These are phyloP conservation scores for Xylaria sp. DNA, from an alignment of 2,329 filamentous ascomycete genomes.

Conservation along the genomic window DNA sequence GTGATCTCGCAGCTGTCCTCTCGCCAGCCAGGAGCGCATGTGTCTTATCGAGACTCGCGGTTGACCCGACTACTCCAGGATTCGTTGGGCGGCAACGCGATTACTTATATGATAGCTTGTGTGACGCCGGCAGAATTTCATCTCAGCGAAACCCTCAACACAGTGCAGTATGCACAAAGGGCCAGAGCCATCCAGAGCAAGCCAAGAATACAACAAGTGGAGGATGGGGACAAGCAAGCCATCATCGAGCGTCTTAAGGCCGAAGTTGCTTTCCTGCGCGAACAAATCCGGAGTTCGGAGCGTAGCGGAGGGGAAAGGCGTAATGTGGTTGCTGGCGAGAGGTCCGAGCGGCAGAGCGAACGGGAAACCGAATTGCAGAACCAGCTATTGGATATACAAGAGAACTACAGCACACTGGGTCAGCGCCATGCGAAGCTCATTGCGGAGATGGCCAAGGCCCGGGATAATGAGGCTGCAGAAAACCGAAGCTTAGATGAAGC, in stretches of 20 bases:
- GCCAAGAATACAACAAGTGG: slow-evolving; percentile 91
- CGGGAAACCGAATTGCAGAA: slow-evolving; percentile 92
- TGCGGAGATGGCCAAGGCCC: slow-evolving; percentile 87
- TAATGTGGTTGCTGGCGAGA: slow-evolving; percentile 69
- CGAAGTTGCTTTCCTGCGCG: slow-evolving; percentile 90
- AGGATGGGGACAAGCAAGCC: slow-evolving; percentile 93
- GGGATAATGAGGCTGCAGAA: slow-evolving; percentile 73
- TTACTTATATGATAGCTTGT: slow-evolving; percentile 99
- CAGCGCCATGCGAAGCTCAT: slow-evolving; percentile 96
- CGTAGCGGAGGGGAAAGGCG: slow-evolving; percentile 68
- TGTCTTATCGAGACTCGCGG: slow-evolving; percentile 98
- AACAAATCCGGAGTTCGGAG: slow-evolving; percentile 90
- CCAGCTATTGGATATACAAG: slow-evolving; percentile 89
- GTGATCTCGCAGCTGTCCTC: slow-evolving; percentile 98
- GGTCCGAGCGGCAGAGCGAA: slow-evolving; percentile 81
- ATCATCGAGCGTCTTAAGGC: slow-evolving; percentile 93
- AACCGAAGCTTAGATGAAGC: slow-evolving; percentile 69
- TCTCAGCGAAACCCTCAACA: slow-evolving; percentile 96
- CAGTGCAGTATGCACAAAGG: slow-evolving; percentile 95
- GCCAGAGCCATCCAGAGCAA: slow-evolving; percentile 98
- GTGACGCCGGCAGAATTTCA: slow-evolving; percentile 98
- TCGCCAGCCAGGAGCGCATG: slow-evolving; percentile 84
- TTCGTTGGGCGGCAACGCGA: slow-evolving; percentile 94
- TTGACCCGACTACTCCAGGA: slow-evolving; percentile 95
- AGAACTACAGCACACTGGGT: slow-evolving; percentile 92